Percentiles rank a stretch among this genome's conserved stretches.
Conservation (phyloP, 2,329 filamentous ascomycete species). For the Exophiala calicioides region DNA sequence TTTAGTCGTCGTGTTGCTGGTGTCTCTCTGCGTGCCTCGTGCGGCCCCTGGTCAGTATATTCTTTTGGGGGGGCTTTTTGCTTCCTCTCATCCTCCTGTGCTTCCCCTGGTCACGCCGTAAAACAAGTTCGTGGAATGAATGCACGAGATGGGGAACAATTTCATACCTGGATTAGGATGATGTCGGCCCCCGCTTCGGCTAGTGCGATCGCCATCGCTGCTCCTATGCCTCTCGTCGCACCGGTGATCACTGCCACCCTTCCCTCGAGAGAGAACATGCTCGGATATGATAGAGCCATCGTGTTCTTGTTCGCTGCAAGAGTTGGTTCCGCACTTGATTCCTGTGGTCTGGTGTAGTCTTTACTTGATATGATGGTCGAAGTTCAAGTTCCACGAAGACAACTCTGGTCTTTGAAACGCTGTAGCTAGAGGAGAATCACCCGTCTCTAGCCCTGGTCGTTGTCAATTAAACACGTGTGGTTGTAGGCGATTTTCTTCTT, state of each 20-base stretch:
- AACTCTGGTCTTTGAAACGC: conserved; percentile 70
- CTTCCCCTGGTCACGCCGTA: no score
- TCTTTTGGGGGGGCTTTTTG: no score
- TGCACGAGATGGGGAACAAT: not conserved
- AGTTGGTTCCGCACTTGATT: no score
- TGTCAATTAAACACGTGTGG: no score
- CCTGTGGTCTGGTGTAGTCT: no score
- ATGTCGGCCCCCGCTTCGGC: conserved; percentile 51
- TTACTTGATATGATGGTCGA: no score
- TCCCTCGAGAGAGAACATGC: conserved; percentile 34
- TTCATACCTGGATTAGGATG: conserved; percentile 38
- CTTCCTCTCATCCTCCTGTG: no score
- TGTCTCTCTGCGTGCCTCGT: conserved; percentile 47
- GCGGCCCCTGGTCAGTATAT: not conserved
- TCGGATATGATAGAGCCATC: no score
- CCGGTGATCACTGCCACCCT: conserved; percentile 49
- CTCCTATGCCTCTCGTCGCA: conserved; percentile 50
- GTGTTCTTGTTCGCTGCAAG: no score
- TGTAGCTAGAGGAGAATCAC: conserved; percentile 61
- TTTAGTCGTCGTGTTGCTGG: conserved; percentile 46
- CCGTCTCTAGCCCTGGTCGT: no score
- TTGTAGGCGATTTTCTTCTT: no score
- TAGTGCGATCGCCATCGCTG: conserved; percentile 49
- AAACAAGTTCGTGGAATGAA: not conserved
- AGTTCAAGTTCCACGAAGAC: no score